Base-by-base conservation (phyloP, 1,284 basidiomycete genomes). In the Ganoderma boninense region DNA sequence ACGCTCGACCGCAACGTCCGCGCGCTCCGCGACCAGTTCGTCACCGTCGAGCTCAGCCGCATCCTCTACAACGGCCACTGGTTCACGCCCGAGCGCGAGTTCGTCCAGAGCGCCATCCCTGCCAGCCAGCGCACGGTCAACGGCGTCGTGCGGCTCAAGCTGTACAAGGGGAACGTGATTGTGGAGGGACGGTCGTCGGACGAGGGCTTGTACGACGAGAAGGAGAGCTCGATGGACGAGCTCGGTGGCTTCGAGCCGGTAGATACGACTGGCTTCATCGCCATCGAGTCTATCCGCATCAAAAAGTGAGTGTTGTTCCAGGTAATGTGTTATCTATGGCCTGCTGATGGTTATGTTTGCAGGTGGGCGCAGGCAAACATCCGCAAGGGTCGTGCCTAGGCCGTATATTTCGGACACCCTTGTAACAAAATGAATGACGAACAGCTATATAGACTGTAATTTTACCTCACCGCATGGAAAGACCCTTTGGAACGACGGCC, bases 201-300 rank as follows among this genome's bases (percentile, higher is more conserved):
- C 32, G 96, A 97, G 93, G 94, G 95, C 78, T 87, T 98, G 42
- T 99, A 99, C 82, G 97, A 99, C 79, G 97, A 96, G 79, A 93
- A 93, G 70, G 90, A 98, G 84, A 96, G 96, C n/a, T 98, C 96
- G 70, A 99, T 99, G 97, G 97, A 99, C 83, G 97, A 98, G 85
- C 91, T 98, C 71, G 97, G 97, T 75, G 97, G 97, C 61, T 99
- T 99, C 83, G 95, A 97, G 83, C 95, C 96, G 26, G 95, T 94
- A 65, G 93, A 97, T 80, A 95, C 96, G 66, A 89, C 92, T 68
- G 96, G 96, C 13, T 98, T 98, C 87, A 97, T 98, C 83, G 91
- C 93, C 79, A 97, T 98, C 74, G 95, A 97, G 82, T 95, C 94
- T 43, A 97, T 98, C 83, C 90, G 97, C 64, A 95, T 98, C 82